Evolutionary conservation across 1,284 basidiomycete species (phyloP).

Genomic region (Ganoderma meredithae): DNA sequence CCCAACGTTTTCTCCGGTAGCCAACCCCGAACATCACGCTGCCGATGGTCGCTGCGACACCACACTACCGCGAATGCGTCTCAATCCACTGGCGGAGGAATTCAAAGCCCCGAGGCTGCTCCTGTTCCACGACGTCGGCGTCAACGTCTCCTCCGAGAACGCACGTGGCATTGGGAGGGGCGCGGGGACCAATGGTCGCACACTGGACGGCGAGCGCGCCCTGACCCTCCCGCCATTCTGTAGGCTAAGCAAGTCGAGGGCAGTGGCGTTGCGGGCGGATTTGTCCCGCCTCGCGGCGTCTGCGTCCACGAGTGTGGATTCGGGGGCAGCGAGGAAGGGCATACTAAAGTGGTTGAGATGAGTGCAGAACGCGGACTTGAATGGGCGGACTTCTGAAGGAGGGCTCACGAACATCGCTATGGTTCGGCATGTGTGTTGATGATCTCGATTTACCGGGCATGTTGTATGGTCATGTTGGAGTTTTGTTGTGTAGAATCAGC

Average conservation of each 20-base stretch:
- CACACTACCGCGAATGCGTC: background rate
- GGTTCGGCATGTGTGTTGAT: background rate
- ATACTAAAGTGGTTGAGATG: background rate
- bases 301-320: background rate
- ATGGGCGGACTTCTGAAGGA: background rate
- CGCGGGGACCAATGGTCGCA: background rate
- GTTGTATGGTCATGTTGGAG: background rate
- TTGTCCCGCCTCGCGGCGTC: background rate
- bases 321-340: background rate
- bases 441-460: background rate
- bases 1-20: background rate
- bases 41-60: background rate
- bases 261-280: background rate
- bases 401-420: background rate
- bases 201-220: too few species aligned
- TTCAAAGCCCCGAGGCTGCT: background rate
- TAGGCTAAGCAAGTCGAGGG: background rate
- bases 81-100: background rate
- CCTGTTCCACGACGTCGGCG: background rate
- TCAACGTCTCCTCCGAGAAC: background rate
- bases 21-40: background rate
- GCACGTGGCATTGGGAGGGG: background rate
- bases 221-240: too few species aligned
- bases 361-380: background rate
- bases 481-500: background rate